Percentiles rank a stretch among this genome's conserved stretches.
Conservation (phyloP, 2,329 filamentous ascomycete genomes). For the Colletotrichum lentis region DNA sequence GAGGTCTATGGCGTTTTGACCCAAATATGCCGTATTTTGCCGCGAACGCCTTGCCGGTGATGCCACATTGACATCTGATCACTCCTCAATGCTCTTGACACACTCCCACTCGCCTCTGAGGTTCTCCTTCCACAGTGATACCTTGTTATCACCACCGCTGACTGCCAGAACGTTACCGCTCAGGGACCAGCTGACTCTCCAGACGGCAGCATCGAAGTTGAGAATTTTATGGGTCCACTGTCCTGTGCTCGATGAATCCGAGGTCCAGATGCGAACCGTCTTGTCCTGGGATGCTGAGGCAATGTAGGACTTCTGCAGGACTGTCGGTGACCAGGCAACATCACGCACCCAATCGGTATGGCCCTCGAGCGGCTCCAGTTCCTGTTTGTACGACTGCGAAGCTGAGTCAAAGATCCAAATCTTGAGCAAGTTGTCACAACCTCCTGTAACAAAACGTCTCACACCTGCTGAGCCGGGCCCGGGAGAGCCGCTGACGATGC, state of each 20-base stretch:
- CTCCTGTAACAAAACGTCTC: conserved; percentile 90
- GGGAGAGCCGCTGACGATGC: conserved; percentile 77
- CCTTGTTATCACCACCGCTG: conserved; percentile 93
- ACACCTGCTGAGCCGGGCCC: conserved; percentile 68
- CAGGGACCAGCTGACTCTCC: conserved; percentile 97
- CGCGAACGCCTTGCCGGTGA: conserved; percentile 49
- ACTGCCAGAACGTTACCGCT: conserved; percentile 96
- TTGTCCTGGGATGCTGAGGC: conserved; percentile 95
- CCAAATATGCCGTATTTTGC: conserved; percentile 40
- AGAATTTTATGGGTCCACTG: conserved; percentile 89
- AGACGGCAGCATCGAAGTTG: conserved; percentile 87
- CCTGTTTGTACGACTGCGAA: conserved; percentile 68
- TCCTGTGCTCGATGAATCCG: conserved; percentile 68
- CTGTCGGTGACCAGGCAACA: conserved; percentile 95
- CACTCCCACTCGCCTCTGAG: conserved; percentile 96
- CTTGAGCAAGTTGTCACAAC: conserved; percentile 92
- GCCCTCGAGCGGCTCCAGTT: conserved; percentile 73
- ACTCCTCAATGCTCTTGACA: conserved; percentile 96
- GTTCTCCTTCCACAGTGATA: conserved; percentile 98
- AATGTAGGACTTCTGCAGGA: conserved; percentile 95
- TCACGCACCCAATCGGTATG: conserved; percentile 98
- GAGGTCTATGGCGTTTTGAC: neutral
- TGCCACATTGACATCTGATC: conserved; percentile 40
- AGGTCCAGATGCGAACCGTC: conserved; percentile 97
- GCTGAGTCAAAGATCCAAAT: conserved; percentile 83